Base-by-base conservation (phyloP, 139 green algal genomes). In the Chlorella sorokiniana region DNA sequence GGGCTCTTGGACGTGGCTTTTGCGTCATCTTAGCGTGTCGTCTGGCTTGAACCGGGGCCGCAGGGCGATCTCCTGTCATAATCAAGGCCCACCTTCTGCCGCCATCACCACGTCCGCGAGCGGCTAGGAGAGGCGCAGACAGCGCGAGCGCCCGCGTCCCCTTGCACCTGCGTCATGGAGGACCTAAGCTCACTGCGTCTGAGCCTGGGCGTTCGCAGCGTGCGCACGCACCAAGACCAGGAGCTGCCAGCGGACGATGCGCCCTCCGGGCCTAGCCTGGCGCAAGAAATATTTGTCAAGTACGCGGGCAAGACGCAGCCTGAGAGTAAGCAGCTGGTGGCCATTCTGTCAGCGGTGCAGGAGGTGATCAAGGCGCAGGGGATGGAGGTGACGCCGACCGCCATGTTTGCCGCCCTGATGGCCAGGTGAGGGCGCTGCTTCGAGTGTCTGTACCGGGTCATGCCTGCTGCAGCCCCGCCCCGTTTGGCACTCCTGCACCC, bases 381-480 rank as follows among this genome's bases (percentile, higher is more conserved):
- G 0, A 79, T 97, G 78, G n/a, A 89, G 45, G 83, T 87, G 0
- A 93, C 86, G 0, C 92, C 94, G 18, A 95, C 90, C 20, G 90
- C 91, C 40, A 79, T 95, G 18, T 98, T 97, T 78, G 94, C 94
- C 7, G 94, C 94, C 0, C 44, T 91, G 25, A 95, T 98, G 92
- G 91, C 89, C 4, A 90, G 73, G 73, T 69, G 73, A 27, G 72
- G 35, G 8, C 1, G 64, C 61, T 33, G 3, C 23, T 33, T 10
- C n/a, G 29, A n/a, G 25, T 68, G 61, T 25, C 27, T 71, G 64
- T 10, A 65, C 18, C 56, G n/a, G 6, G 56, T n/a, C 6, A 22
- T n/a, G 56, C 56, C 10, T 29, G 56, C n/a, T 29, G 56, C 56
- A 33, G 56, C 56, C 16, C 48, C 16, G 48, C 48, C 16, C 14